These are phyloP conservation scores for Rhodotorula glutinis DNA, from an alignment of 1,284 basidiomycete genomes.

Conservation along the genomic window DNA sequence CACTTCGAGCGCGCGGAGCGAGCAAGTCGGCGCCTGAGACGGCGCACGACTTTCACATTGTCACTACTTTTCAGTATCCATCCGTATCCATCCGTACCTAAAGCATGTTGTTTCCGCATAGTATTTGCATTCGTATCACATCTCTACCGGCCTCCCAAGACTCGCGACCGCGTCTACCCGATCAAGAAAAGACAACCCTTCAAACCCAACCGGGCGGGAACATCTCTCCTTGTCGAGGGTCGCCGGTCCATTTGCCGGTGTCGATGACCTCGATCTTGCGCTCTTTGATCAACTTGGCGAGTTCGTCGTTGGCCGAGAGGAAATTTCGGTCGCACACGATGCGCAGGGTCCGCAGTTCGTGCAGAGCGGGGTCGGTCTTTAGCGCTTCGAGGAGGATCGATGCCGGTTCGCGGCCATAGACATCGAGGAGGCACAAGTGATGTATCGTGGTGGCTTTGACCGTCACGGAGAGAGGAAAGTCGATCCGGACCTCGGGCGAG, in stretches of 20 bases:
- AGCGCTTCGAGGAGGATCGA: not conserved
- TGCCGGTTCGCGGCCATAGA: not conserved
- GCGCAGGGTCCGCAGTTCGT: not conserved
- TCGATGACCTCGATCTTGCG: not conserved
- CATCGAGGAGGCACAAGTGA: not conserved
- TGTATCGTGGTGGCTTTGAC: not conserved
- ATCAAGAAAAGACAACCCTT: not conserved
- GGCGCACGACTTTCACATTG: not conserved
- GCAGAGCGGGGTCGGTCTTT: not conserved
- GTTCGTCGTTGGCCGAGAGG: not conserved
- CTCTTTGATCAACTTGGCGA: not conserved
- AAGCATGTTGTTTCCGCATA: not conserved
- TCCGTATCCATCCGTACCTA: not conserved
- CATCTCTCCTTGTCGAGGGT: not conserved
- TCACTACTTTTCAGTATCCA: not conserved
- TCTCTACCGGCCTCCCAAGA: not conserved
- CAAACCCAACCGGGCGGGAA: not conserved
- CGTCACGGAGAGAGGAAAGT: too few species aligned
- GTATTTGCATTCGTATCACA: not conserved
- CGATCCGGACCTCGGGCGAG: too few species aligned
- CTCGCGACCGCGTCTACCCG: not conserved
- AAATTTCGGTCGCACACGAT: not conserved
- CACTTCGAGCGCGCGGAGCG: not conserved
- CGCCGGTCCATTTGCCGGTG: not conserved
- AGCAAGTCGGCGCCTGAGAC: not conserved